Conservation (phyloP, 2,329 filamentous ascomycete genomes). For the Lachnellula occidentalis region DNA sequence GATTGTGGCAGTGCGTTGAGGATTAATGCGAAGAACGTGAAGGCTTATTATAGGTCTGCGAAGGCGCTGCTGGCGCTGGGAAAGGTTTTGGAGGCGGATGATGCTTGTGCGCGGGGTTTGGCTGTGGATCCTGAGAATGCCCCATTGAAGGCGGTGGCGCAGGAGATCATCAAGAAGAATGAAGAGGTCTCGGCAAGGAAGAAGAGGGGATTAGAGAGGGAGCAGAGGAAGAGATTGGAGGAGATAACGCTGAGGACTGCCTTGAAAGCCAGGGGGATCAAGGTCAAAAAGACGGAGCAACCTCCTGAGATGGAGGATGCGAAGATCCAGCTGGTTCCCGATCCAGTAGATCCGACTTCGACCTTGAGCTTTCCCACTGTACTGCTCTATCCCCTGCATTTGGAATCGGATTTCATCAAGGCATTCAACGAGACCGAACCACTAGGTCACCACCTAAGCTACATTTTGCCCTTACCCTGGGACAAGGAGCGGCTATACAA, state of each 20-base stretch:
- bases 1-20: conserved; percentile 78
- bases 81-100: conserved; percentile 72
- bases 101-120: conserved; percentile 70
- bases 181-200: conserved; percentile 50
- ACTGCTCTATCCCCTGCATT: conserved; percentile 75
- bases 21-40: conserved; percentile 75
- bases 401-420: conserved; percentile 88
- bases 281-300: conserved; percentile 58
- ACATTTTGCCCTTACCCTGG: conserved; percentile 88
- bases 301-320: conserved; percentile 89
- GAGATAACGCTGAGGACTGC: conserved; percentile 59
- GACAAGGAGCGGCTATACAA: conserved; percentile 65
- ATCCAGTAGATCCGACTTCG: conserved; percentile 68
- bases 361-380: conserved; percentile 71
- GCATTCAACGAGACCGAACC: conserved; percentile 72
- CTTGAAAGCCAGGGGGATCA: conserved; percentile 64
- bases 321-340: conserved; percentile 59
- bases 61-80: conserved; percentile 73
- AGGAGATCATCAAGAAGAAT: conserved; percentile 58
- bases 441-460: conserved; percentile 71
- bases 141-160: conserved; percentile 55
- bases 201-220: conserved; percentile 49
- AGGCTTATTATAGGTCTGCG: conserved; percentile 84
- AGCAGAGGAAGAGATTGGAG: conserved; percentile 50
- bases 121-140: conserved; percentile 65